Evolutionary conservation across 1,139 yeast genomes (phyloP), one percentile per base, ranked within the genome.

Genomic region (Protomyces pachydermus): DNA sequence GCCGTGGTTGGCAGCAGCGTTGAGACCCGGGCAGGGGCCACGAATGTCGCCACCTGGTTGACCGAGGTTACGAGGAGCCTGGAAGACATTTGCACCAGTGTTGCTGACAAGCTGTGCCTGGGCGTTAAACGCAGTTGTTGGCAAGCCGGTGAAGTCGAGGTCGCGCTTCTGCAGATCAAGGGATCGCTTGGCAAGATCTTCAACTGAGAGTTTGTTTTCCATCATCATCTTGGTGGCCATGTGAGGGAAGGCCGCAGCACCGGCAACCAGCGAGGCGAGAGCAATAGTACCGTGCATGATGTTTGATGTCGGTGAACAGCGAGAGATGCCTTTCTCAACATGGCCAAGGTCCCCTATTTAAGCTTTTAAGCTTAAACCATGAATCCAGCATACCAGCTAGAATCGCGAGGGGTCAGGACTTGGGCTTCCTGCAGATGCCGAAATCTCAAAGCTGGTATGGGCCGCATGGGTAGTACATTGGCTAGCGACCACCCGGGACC

Each of bases 1-100:
- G 20, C 52, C 52, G n/a, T 58, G 62, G 52, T 58, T 58, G 34
- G 62, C 62, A 14, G 48, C 50, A 3, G 62, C 62, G 25, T 58
- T 58, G 34, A 58, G 45, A 25, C 62, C 62, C 10, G 62, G 62
- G 35, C 62, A 58, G 2, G 62, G 62, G 3, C 62, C 62, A 14
- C 62, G 56, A 20, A 52, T 52, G 52, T 58, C 62, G 18, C 62
- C 62, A 3, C 56, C 62, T 9, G 56, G 39, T 14, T 51, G 53
- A 10, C 48, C 48, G 23, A 42, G 23, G 25, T 42, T 42, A 42
- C 53, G 42, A 18, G 62, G 56, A 28, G 62, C 62, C 34, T 32
- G 32, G 56, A 51, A 58, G 56, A 48, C 54, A 39, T 58, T 42
- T 2, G n/a, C 35, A 4, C 62, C 62, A 18, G 50, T 23, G 23